Evolutionary conservation across 306 rosid genomes (phyloP).

Genomic region (Abrus pulchellus): DNA sequence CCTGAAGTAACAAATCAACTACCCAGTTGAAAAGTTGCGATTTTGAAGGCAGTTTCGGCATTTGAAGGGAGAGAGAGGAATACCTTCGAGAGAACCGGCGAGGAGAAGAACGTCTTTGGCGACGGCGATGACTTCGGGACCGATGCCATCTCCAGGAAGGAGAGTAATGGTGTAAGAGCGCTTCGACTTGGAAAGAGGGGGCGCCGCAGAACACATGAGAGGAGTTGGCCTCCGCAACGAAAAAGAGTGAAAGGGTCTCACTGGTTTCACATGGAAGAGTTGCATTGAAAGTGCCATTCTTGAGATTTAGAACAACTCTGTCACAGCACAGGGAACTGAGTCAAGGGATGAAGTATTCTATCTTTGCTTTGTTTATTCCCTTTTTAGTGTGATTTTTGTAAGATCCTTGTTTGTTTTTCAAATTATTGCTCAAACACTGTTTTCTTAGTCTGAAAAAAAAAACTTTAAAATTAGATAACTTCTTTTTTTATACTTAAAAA

Average conservation of each 20-base stretch:
- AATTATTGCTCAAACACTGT: too few species aligned
- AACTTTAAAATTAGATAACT: too few species aligned
- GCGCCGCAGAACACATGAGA: conserved; percentile 63
- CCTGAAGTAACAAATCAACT: conserved; percentile 44
- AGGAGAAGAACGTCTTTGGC: conserved; percentile 82
- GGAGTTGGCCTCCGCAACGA: conserved; percentile 37
- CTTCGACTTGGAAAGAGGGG: conserved; percentile 58
- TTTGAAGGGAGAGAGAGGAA: not conserved
- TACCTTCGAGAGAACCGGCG: conserved; percentile 76
- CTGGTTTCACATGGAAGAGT: conserved; percentile 45
- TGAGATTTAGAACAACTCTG: not conserved
- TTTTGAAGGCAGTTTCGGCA: not conserved
- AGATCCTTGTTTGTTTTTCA: too few species aligned
- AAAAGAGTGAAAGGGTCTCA: conserved; percentile 35
- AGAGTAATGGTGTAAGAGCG: conserved; percentile 75
- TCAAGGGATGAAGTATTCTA: too few species aligned
- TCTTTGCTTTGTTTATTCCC: too few species aligned
- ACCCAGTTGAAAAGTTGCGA: not conserved
- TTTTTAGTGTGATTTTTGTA: too few species aligned
- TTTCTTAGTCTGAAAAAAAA: too few species aligned
- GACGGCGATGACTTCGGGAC: conserved; percentile 87
- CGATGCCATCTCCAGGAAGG: conserved; percentile 96
- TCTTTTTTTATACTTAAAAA: too few species aligned
- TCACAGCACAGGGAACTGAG: too few species aligned
- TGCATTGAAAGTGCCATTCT: conserved; percentile 68